phyloP scores from a whole-genome alignment of 2,329 filamentous ascomycete genomes.

The Penicillium sp. region DNA sequence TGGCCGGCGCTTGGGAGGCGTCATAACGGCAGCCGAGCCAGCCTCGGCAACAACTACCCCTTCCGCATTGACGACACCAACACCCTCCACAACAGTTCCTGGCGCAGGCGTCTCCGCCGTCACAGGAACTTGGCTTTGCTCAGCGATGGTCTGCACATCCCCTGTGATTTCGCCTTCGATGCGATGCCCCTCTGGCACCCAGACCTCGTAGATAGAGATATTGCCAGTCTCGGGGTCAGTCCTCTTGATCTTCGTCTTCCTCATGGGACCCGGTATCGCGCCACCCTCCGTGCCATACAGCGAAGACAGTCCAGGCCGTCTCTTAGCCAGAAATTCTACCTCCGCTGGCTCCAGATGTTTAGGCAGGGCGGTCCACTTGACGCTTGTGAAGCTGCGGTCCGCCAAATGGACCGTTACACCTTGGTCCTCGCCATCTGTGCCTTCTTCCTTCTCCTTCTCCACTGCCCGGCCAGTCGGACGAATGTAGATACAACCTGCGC shows the following conservation, averaged over 20 bases:
- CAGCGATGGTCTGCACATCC: conserved; percentile 51
- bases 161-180: conserved; percentile 80
- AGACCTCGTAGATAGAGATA: conserved; percentile 79
- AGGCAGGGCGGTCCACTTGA: conserved; percentile 61
- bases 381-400: conserved; percentile 56
- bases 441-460: conserved; percentile 40
- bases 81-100: conserved; percentile 60
- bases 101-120: conserved; percentile 51
- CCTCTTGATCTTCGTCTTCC: conserved; percentile 77
- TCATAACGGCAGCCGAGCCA: conserved; percentile 46
- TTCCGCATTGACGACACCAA: conserved; percentile 62
- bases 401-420: conserved; percentile 25
- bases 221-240: conserved; percentile 75
- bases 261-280: conserved; percentile 57
- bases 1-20: conserved; percentile 62
- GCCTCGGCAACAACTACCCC: conserved; percentile 58
- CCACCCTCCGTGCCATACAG: conserved; percentile 45
- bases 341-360: conserved; percentile 60
- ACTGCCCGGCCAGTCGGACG: conserved; percentile 55
- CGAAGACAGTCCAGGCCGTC: conserved; percentile 60
- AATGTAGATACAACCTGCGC: conserved; percentile 76
- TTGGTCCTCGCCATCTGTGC: conserved; percentile 37
- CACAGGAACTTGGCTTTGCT: conserved; percentile 39
- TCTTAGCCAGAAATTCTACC: conserved; percentile 63
- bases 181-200: conserved; percentile 74